A percentile compares a stretch with the other conserved stretches of the same genome.
These are phyloP conservation scores for Citrus australasica DNA, from an alignment of 345 rosid species.

Conservation along the genomic window DNA sequence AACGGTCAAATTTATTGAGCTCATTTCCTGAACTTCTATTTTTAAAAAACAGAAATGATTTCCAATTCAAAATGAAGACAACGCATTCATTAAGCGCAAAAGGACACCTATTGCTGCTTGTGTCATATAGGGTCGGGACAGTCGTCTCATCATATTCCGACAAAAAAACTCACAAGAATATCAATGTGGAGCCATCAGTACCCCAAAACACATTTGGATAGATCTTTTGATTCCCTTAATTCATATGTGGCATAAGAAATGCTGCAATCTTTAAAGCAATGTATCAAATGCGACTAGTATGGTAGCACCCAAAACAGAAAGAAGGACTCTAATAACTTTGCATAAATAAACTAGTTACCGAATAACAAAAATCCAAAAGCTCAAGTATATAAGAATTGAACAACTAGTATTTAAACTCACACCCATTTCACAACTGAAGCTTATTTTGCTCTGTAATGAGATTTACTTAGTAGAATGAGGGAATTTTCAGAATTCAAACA, in stretches of 20 bases:
- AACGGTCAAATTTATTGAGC: background rate
- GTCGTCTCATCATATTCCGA: background rate
- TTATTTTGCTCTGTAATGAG: background rate
- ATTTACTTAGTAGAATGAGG: background rate
- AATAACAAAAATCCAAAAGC: background rate
- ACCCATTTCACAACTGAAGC: background rate
- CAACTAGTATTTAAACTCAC: background rate
- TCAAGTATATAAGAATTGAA: background rate
- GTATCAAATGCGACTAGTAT: background rate
- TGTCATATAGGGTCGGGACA: background rate
- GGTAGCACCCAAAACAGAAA: background rate
- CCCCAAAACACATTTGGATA: background rate
- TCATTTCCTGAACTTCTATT: background rate
- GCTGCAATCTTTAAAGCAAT: background rate
- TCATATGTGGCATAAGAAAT: background rate
- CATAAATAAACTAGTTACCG: background rate
- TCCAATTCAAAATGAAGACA: background rate
- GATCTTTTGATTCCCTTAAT: background rate
- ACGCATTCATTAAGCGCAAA: background rate
- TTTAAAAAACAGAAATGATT: background rate
- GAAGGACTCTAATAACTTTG: background rate
- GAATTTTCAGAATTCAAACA: background rate
- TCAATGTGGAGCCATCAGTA: background rate
- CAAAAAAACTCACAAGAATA: background rate
- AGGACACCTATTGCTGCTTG: background rate